Evolutionary conservation across 495 filamentous ascomycete genomes (phyloP).

Genomic region (Zalerion maritima): DNA sequence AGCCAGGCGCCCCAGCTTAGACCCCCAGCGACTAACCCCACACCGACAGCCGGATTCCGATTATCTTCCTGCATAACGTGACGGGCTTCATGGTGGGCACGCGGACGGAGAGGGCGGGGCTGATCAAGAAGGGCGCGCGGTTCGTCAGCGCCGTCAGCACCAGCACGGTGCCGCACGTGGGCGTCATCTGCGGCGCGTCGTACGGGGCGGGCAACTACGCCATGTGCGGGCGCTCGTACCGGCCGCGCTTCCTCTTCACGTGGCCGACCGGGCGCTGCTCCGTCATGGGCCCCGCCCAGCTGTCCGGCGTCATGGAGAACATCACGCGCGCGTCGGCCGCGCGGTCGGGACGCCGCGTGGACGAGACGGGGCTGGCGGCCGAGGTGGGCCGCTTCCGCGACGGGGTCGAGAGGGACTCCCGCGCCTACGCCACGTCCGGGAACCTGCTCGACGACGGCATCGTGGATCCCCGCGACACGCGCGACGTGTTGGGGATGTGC

Average conservation of each 20-base stretch:
- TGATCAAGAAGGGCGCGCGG: conserved; percentile 20
- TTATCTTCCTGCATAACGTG: conserved; percentile 22
- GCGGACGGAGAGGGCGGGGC: conserved; percentile 19
- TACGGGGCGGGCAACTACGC: conserved; percentile 24
- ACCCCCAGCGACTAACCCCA: no score
- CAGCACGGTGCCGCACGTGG: conserved; percentile 19
- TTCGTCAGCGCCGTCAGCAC: conserved; percentile 19
- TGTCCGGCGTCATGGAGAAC: conserved; percentile 19
- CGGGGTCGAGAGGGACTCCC: conserved; percentile 10
- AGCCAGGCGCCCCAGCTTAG: no score
- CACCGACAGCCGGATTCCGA: conserved; percentile 12
- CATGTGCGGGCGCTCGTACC: conserved; percentile 20
- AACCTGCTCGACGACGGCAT: conserved; percentile 21
- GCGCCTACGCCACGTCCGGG: conserved; percentile 17
- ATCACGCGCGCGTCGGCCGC: conserved; percentile 14
- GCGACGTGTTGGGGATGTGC: conserved; percentile 21
- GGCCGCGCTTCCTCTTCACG: conserved; percentile 18
- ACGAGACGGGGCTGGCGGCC: conserved; percentile 9
- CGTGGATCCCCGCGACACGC: conserved; percentile 21
- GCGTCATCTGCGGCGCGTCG: conserved; percentile 19
- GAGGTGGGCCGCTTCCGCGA: conserved; percentile 2
- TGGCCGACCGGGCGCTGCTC: conserved; percentile 22
- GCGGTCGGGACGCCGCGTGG: conserved; percentile 9
- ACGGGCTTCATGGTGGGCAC: conserved; percentile 24
- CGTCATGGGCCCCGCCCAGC: conserved; percentile 21